These are phyloP conservation scores for Xylaria sp. DNA, from an alignment of 2,329 filamentous ascomycete genomes.

Conservation along the genomic window DNA sequence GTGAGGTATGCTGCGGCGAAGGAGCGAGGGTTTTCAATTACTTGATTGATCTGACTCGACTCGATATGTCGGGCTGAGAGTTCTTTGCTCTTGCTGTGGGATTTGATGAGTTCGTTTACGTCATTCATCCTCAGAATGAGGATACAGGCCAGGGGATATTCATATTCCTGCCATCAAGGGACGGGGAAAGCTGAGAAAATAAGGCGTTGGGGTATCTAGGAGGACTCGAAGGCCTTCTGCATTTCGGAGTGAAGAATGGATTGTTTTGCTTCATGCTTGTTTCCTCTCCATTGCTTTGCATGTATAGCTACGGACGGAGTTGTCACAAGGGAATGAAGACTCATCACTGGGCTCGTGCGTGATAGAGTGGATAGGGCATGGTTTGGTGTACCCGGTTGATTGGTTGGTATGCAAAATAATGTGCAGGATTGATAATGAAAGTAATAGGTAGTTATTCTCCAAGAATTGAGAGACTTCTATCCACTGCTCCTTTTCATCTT, in stretches of 20 bases:
- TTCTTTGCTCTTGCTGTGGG: not conserved
- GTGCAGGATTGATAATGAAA: not conserved
- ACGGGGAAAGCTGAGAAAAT: not conserved
- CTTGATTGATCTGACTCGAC: no score
- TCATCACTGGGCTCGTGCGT: not conserved
- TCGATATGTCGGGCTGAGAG: not conserved
- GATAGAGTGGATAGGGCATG: not conserved
- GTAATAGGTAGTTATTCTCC: not conserved
- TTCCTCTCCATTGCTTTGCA: not conserved
- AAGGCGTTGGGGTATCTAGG: not conserved
- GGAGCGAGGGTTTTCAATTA: no score
- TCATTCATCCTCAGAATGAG: no score
- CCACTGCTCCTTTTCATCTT: not conserved
- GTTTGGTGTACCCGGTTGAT: not conserved
- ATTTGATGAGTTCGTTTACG: not conserved
- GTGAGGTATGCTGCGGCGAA: no score
- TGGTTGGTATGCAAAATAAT: not conserved
- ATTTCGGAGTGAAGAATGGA: not conserved
- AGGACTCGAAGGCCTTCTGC: not conserved
- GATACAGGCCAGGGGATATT: no score
- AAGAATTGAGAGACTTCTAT: not conserved
- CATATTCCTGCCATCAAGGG: no score
- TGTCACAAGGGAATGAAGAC: not conserved
- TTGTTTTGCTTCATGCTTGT: not conserved
- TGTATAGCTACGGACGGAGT: not conserved